Percentiles rank a stretch among this genome's conserved stretches.
phyloP scores from a whole-genome alignment of 2,329 filamentous ascomycete genomes.

The Botrytis squamosa region DNA sequence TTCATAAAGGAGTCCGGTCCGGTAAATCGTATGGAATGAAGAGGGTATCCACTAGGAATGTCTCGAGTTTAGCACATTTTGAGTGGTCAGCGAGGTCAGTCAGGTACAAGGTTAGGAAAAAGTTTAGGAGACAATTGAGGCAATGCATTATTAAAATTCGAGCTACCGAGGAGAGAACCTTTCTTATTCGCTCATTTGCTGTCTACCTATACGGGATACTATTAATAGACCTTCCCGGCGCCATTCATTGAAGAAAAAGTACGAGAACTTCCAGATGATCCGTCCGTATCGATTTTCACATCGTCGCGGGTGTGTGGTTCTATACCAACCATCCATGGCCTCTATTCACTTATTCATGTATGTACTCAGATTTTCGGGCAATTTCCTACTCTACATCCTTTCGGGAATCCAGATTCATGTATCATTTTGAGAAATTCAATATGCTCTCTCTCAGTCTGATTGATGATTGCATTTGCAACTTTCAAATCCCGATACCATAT shows the following conservation, averaged over 20 bases:
- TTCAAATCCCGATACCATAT: background rate
- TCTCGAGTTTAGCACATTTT: slow-evolving; percentile 9
- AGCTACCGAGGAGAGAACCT: background rate
- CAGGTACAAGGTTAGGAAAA: background rate
- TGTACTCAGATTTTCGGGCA: background rate
- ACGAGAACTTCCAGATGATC: background rate
- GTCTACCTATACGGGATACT: slow-evolving; percentile 3
- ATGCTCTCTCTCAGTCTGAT: too few relatives aligned
- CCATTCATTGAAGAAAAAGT: background rate
- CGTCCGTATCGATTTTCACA: background rate
- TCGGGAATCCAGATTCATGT: too few relatives aligned
- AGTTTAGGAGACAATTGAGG: background rate
- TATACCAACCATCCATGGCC: too few relatives aligned
- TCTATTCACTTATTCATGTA: background rate
- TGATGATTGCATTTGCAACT: too few relatives aligned
- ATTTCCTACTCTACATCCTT: too few relatives aligned
- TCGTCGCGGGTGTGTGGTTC: background rate
- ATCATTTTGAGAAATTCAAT: too few relatives aligned
- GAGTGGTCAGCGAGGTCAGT: slow-evolving; percentile 2
- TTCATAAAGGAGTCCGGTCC: slow-evolving; percentile 5
- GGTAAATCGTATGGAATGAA: slow-evolving; percentile 7
- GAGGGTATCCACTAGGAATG: slow-evolving; percentile 12
- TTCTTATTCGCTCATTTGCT: background rate
- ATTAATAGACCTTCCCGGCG: slow-evolving; percentile 12
- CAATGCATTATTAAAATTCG: background rate